phyloP scores from a whole-genome alignment of 2,329 filamentous ascomycete genomes.

The Pyricularia sp. region DNA sequence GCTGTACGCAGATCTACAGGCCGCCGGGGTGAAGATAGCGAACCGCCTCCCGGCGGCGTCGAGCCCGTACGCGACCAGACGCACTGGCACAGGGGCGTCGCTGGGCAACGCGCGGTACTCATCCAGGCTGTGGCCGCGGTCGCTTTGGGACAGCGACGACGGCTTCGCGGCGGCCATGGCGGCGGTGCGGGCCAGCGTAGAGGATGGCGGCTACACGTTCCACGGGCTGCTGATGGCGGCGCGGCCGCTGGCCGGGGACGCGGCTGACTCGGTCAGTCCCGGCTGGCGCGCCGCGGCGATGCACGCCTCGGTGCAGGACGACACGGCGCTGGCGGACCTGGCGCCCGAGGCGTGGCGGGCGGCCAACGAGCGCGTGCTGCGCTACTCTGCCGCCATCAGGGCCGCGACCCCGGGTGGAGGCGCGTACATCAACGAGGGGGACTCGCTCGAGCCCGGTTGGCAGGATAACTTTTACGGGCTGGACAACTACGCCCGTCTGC shows the following conservation, averaged over 20 bases:
- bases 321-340: constrained; percentile 5
- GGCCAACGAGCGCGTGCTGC: constrained; percentile 7
- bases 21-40: constrained; percentile 15
- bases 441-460: constrained; percentile 22
- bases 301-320: constrained; percentile 12
- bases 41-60: constrained; percentile 6
- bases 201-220: constrained; percentile 22
- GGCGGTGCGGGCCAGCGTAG: constrained; percentile 18
- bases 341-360: constrained; percentile 3
- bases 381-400: constrained; percentile 9
- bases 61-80: constrained; percentile 8
- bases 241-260: constrained; percentile 10
- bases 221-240: constrained; percentile 20
- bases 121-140: constrained; percentile 22
- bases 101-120: constrained; percentile 14
- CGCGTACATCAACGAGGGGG: constrained; percentile 26
- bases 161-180: constrained; percentile 14
- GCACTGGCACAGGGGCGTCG: constrained; percentile 7
- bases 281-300: constrained; percentile 12
- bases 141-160: constrained; percentile 14
- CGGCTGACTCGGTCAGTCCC: constrained; percentile 10
- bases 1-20: constrained; percentile 17
- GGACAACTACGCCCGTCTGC: constrained; percentile 15
- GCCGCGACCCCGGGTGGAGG: constrained; percentile 18
- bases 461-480: constrained; percentile 20